A percentile compares a stretch with the other conserved stretches of the same genome.
Conservation (phyloP, 2,329 filamentous ascomycete genomes). For the Mycosphaerella sp. region DNA sequence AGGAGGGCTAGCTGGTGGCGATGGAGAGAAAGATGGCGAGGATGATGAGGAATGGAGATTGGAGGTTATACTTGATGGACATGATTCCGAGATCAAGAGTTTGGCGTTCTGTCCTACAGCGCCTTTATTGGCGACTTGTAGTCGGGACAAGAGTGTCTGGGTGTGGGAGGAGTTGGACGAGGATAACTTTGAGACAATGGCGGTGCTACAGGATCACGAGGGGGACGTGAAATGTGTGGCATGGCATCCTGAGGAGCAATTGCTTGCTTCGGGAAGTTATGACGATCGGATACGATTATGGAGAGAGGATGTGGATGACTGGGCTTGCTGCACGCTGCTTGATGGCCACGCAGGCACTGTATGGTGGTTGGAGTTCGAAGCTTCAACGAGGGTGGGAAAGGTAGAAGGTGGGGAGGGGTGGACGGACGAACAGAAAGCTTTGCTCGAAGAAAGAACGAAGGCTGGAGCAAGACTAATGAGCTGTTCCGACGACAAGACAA, state of each 20-base stretch:
- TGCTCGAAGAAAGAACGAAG: constrained; percentile 35
- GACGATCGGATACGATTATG: constrained; percentile 87
- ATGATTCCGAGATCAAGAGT: constrained; percentile 87
- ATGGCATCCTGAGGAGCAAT: constrained; percentile 76
- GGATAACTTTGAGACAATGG: constrained; percentile 95
- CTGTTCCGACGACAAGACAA: constrained; percentile 75
- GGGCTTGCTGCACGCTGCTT: constrained; percentile 79
- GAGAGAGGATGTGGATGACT: constrained; percentile 87
- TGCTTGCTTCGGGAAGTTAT: constrained; percentile 86
- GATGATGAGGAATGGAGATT: constrained; percentile 86
- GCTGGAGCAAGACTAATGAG: constrained; percentile 60
- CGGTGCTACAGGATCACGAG: constrained; percentile 88
- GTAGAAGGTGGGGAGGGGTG: constrained; percentile 10
- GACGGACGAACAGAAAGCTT: constrained; percentile 31
- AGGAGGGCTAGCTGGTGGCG: constrained; percentile 26
- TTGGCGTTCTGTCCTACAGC: constrained; percentile 68
- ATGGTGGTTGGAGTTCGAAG: constrained; percentile 72
- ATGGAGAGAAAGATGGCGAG: constrained; percentile 38
- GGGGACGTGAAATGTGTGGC: constrained; percentile 91
- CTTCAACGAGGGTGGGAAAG: constrained; percentile 32
- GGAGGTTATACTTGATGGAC: constrained; percentile 84
- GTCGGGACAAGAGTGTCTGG: constrained; percentile 91
- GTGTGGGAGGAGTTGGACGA: constrained; percentile 96
- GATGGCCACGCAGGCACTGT: constrained; percentile 79
- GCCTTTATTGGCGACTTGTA: constrained; percentile 79